These are phyloP conservation scores for Debaryomycetaceae sp. DNA, from an alignment of 1,139 yeast genomes.

Conservation along the genomic window DNA sequence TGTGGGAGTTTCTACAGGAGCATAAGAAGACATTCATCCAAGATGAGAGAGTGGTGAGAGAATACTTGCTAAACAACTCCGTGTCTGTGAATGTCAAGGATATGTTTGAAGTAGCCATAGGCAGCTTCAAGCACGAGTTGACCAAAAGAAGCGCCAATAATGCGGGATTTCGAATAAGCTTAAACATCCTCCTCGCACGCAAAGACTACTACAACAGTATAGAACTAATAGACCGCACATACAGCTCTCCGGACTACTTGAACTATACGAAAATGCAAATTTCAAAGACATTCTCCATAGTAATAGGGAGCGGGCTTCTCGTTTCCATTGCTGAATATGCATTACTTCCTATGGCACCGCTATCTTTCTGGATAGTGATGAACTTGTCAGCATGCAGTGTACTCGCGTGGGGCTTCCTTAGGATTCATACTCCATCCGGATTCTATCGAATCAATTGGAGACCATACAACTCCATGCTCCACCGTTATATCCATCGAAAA, in stretches of 20 bases:
- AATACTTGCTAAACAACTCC: conserved; percentile 22
- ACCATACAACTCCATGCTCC: conserved; percentile 19
- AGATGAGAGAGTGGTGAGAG: conserved; percentile 10
- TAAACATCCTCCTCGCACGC: conserved; percentile 21
- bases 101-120: conserved; percentile 12
- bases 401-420: conserved; percentile 8
- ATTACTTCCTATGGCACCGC: conserved; percentile 11
- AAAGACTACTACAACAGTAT: conserved; percentile 35
- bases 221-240: conserved; percentile 26
- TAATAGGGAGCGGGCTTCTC: neutral
- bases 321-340: conserved; percentile 1
- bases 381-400: conserved; percentile 5
- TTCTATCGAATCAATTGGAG: conserved; percentile 36
- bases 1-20: conserved; percentile 12
- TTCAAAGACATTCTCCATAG: neutral
- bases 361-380: conserved; percentile 7
- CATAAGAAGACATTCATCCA: conserved; percentile 7
- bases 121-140: conserved; percentile 8
- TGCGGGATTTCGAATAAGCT: conserved; percentile 13
- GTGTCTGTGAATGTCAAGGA: conserved; percentile 16
- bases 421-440: conserved; percentile 12
- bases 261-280: conserved; percentile 1
- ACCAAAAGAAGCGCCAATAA: conserved; percentile 3
- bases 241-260: conserved; percentile 10
- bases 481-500: conserved; percentile 22